These are phyloP conservation scores for Didymella arachidicola DNA, from an alignment of 2,329 filamentous ascomycete genomes.

Conservation along the genomic window DNA sequence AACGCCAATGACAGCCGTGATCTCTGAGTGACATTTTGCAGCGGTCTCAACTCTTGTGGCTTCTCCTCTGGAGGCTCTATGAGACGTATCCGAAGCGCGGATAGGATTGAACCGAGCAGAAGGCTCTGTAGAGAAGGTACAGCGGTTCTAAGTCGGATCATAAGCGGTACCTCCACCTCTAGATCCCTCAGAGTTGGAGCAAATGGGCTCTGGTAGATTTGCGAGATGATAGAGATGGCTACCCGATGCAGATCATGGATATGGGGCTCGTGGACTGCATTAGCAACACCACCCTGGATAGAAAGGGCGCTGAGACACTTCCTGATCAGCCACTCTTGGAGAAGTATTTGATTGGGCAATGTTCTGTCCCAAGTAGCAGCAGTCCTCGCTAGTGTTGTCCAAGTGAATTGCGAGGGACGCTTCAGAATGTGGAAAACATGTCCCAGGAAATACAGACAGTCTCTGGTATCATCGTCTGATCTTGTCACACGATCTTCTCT, in stretches of 20 bases:
- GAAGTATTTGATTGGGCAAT: slow-evolving; percentile 55
- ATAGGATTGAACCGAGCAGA: slow-evolving; percentile 79
- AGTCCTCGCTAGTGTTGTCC: slow-evolving; percentile 73
- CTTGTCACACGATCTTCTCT: not conserved
- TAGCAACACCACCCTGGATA: slow-evolving; percentile 48
- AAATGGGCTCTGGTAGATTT: slow-evolving; percentile 71
- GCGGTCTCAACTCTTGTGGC: slow-evolving; percentile 31
- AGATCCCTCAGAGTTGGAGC: slow-evolving; percentile 66
- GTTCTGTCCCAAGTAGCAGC: slow-evolving; percentile 59
- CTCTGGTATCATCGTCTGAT: slow-evolving; percentile 70
- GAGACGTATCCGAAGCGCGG: slow-evolving; percentile 70
- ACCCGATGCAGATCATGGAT: slow-evolving; percentile 73
- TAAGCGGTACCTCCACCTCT: slow-evolving; percentile 74
- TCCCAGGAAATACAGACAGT: slow-evolving; percentile 79
- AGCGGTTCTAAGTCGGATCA: slow-evolving; percentile 68
- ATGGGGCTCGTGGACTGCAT: slow-evolving; percentile 49
- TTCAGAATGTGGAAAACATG: slow-evolving; percentile 76
- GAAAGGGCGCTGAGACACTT: slow-evolving; percentile 71
- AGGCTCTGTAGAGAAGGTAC: slow-evolving; percentile 76
- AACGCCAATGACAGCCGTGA: slow-evolving; percentile 43
- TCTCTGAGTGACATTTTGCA: slow-evolving; percentile 33
- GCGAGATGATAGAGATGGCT: slow-evolving; percentile 69
- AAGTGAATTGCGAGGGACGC: slow-evolving; percentile 72
- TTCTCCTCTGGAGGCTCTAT: slow-evolving; percentile 38
- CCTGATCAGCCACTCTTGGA: slow-evolving; percentile 73